Evolutionary conservation across 2,329 filamentous ascomycete species (phyloP), one percentile per base, ranked within the genome.

Genomic region (Aspergillus quadrilineatus): DNA sequence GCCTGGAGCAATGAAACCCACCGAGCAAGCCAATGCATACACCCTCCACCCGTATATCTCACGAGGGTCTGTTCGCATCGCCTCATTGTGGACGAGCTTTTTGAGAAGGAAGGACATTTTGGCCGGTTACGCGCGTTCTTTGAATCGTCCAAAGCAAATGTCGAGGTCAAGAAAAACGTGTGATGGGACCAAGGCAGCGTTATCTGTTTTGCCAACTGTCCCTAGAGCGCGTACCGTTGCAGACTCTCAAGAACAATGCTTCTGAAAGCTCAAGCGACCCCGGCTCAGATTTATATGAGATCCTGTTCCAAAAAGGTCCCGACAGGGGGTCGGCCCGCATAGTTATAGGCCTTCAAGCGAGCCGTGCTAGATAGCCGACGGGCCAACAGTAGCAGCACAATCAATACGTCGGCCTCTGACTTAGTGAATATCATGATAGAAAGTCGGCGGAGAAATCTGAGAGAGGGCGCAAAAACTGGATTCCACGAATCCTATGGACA

Each of bases 31-130:
- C 62, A 88, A 77, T 55, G 80, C 80, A 61, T 87, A 84, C 29
- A 87, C 85, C 55, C 86, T 81, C 86, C 86, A 89, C 66, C 85
- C 85, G 73, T 89, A 89, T 57, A 89, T 85, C 68, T 88, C 82
- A 17, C 80, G 77, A 15, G 87, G 87, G 67, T 89, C 87, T 36
- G 76, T 73, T 67, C 81, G 85, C 83, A 90, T 89, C 44, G 88
- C 84, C 70, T 90, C 85, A 77, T 89, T 89, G 72, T 82, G 82
- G 64, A 88, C 80, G 66, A 88, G 77, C 64, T 74, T 75, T 63
- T 77, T 78, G 55, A 88, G 78, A 62, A 86, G 69, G 54, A 61
- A 64, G 48, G 69, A 65, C 68, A 82, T 81, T 52, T 37, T 70
- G 64, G 49, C 52, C 62, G 57, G 8, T 10, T 56, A 4, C 14